Percentiles rank a stretch among this genome's conserved stretches.
phyloP scores from a whole-genome alignment of 1,139 yeast species.

The Candida mesenterica region DNA sequence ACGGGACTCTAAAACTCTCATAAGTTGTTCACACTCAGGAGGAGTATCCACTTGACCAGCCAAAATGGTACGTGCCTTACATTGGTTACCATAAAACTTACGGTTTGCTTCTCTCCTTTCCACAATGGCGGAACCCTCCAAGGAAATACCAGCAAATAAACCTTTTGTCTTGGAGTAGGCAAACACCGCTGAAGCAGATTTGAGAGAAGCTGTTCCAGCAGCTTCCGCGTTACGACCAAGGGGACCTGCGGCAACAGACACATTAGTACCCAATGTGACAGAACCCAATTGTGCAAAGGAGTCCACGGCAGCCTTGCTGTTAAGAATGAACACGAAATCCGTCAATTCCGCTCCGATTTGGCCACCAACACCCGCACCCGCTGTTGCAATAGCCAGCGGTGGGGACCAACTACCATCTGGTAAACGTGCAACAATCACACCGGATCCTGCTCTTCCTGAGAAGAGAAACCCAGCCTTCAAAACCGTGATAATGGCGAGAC shows the following conservation, averaged over 20 bases:
- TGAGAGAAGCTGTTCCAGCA: conserved; percentile 90
- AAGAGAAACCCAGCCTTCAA: conserved; percentile 94
- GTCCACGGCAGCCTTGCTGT: conserved; percentile 83
- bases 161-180: conserved; percentile 96
- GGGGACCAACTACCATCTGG: conserved; percentile 99
- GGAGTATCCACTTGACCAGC: conserved; percentile 89
- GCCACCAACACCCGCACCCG: conserved; percentile 99
- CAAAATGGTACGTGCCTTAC: conserved; percentile 81
- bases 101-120: conserved; percentile 97
- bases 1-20: conserved; percentile 81
- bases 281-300: conserved; percentile 95
- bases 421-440: conserved; percentile 88
- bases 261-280: conserved; percentile 90
- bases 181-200: conserved; percentile 86
- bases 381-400: conserved; percentile 92
- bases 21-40: conserved; percentile 85
- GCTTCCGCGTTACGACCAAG: conserved; percentile 97
- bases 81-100: conserved; percentile 83
- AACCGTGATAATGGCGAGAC: conserved; percentile 87
- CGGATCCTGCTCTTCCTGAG: conserved; percentile 97
- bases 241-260: conserved; percentile 98
- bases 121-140: conserved; percentile 92
- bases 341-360: conserved; percentile 96
- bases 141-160: conserved; percentile 92
- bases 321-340: conserved; percentile 91